These are phyloP conservation scores for Dillenia turbinata DNA, from an alignment of 164 flowering plant genomes.

Conservation along the genomic window DNA sequence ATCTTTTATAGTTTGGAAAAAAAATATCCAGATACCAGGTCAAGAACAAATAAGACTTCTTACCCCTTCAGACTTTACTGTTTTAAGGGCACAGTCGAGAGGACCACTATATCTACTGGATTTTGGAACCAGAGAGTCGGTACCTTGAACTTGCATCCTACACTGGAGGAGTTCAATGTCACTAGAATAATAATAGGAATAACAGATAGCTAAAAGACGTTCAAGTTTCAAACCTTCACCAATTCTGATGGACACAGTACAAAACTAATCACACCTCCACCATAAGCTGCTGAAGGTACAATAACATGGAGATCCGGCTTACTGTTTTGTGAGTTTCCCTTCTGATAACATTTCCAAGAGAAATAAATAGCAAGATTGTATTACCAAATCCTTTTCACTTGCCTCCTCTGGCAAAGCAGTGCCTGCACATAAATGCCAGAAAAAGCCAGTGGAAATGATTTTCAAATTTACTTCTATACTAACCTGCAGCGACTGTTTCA, in stretches of 20 bases:
- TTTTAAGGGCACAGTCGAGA: conserved; percentile 74
- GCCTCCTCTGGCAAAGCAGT: conserved; percentile 3
- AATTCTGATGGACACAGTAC: conserved; percentile 86
- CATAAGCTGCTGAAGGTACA: conserved; percentile 75
- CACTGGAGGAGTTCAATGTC: conserved; percentile 61
- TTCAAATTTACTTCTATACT: conserved; percentile 2
- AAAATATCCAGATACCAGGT: neutral
- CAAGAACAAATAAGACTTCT: conserved; percentile 22
- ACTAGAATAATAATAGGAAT: conserved; percentile 9
- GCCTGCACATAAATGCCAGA: neutral
- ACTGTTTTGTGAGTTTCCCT: conserved; percentile 48
- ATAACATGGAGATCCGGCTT: conserved; percentile 61
- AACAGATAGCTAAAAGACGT: neutral
- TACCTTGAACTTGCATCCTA: conserved; percentile 96
- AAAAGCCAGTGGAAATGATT: neutral
- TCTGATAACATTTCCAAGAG: conserved; percentile 2
- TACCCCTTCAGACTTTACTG: conserved; percentile 77
- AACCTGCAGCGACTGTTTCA: conserved; percentile 77
- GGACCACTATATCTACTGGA: conserved; percentile 59
- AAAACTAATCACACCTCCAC: conserved; percentile 80
- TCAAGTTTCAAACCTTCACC: conserved; percentile 55
- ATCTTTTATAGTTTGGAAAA: conserved; percentile 14
- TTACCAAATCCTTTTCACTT: too few relatives aligned
- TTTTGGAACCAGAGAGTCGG: conserved; percentile 55
- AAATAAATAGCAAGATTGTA: neutral